Evolutionary conservation across 2,329 filamentous ascomycete genomes (phyloP).

Genomic region (Graphilbum fragrans): DNA sequence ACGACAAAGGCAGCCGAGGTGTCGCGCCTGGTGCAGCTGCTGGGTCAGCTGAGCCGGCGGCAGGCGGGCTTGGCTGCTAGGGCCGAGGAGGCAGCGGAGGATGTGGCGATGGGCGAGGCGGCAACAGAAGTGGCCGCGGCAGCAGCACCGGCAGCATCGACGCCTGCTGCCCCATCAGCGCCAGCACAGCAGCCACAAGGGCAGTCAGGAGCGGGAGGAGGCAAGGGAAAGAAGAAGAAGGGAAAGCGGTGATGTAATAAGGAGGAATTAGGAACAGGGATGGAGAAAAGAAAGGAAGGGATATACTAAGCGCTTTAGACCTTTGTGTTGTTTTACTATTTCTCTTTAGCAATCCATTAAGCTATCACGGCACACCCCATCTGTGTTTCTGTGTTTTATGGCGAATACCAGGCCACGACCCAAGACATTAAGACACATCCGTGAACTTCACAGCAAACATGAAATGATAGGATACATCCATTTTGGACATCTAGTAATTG

Average conservation of each 20-base stretch:
- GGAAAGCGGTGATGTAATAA: constrained; percentile 42
- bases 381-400: too few relatives aligned
- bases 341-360: too few relatives aligned
- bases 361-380: too few relatives aligned
- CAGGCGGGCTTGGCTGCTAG: constrained; percentile 43
- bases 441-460: too few relatives aligned
- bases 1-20: constrained; percentile 90
- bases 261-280: background rate
- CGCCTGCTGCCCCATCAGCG: constrained; percentile 18
- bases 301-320: too few relatives aligned
- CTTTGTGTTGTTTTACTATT: too few relatives aligned
- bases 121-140: constrained; percentile 16
- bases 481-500: constrained; percentile 4
- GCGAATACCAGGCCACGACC: too few relatives aligned
- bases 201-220: constrained; percentile 20
- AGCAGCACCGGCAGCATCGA: constrained; percentile 2
- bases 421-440: too few relatives aligned
- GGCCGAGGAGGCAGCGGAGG: constrained; percentile 25
- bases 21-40: constrained; percentile 61
- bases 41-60: constrained; percentile 63
- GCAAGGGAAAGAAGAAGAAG: constrained; percentile 58
- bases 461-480: background rate
- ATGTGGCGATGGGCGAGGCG: constrained; percentile 18
- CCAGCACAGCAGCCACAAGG: constrained; percentile 12
- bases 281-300: background rate